Evolutionary conservation across 1,284 basidiomycete genomes (phyloP).

Genomic region (Ceratobasidium sp.): DNA sequence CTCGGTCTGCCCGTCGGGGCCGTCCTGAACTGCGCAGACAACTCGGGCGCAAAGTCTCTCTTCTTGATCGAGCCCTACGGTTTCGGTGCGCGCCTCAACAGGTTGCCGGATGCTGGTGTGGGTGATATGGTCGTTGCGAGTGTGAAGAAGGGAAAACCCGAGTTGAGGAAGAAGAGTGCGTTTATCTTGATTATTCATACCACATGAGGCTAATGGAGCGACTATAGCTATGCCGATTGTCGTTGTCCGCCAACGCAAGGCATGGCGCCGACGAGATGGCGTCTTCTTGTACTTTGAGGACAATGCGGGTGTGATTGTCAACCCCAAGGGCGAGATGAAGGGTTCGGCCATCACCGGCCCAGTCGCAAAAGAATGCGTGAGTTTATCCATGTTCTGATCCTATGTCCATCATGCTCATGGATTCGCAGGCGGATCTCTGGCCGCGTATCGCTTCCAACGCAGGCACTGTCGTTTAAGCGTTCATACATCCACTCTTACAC

Average conservation of each 20-base stretch:
- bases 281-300: slow-evolving; percentile 99
- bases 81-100: slow-evolving; percentile 95
- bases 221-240: slow-evolving; percentile 92
- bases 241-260: slow-evolving; percentile 97
- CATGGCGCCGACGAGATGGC: slow-evolving; percentile 97
- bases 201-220: neutral
- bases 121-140: slow-evolving; percentile 99
- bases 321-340: slow-evolving; percentile 99
- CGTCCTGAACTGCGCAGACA: slow-evolving; percentile 99
- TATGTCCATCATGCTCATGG: neutral
- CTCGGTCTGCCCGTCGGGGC: slow-evolving; percentile 98
- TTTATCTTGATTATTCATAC: slow-evolving; percentile 43
- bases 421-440: slow-evolving; percentile 90
- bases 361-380: slow-evolving; percentile 93
- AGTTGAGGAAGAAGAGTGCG: slow-evolving; percentile 99
- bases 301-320: slow-evolving; percentile 96
- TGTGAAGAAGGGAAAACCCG: slow-evolving; percentile 99
- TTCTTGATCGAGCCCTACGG: slow-evolving; percentile 92
- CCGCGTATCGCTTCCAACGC: slow-evolving; percentile 99
- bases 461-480: slow-evolving; percentile 86
- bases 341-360: slow-evolving; percentile 98
- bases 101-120: slow-evolving; percentile 96
- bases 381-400: slow-evolving; percentile 45
- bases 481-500: slow-evolving; percentile 2
- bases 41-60: slow-evolving; percentile 97